These are phyloP conservation scores for Cystobasidiaceae sp. DNA, from an alignment of 1,284 basidiomycete species.

Conservation along the genomic window DNA sequence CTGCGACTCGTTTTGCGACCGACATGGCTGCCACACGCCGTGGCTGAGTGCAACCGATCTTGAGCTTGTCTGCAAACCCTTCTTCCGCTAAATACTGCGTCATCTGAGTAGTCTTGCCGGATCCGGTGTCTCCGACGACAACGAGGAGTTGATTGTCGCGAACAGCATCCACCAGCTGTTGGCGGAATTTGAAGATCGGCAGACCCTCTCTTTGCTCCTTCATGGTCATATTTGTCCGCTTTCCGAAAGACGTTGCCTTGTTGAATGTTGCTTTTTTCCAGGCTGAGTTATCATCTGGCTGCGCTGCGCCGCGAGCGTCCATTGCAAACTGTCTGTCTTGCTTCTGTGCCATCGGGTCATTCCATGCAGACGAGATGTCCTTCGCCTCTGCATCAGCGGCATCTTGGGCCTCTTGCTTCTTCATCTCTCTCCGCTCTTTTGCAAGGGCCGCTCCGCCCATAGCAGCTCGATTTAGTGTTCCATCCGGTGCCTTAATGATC, in stretches of 20 bases:
- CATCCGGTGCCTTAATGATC: slow-evolving; percentile 62
- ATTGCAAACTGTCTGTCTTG: slow-evolving; percentile 86
- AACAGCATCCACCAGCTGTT: slow-evolving; percentile 84
- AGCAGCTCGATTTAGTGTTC: slow-evolving; percentile 79
- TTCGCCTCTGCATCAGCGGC: slow-evolving; percentile 86
- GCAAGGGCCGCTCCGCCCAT: slow-evolving; percentile 86
- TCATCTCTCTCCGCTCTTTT: slow-evolving; percentile 88
- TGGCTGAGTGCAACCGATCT: slow-evolving; percentile 95
- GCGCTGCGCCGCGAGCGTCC: slow-evolving; percentile 75
- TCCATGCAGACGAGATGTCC: slow-evolving; percentile 91
- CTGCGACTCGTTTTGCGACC: slow-evolving; percentile 96
- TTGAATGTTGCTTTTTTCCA: slow-evolving; percentile 94
- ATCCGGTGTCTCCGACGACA: slow-evolving; percentile 92
- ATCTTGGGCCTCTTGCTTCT: slow-evolving; percentile 91
- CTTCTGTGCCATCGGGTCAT: slow-evolving; percentile 93
- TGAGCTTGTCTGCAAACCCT: slow-evolving; percentile 76
- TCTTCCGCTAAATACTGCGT: slow-evolving; percentile 80
- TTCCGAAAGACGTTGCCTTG: slow-evolving; percentile 93
- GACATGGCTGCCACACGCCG: slow-evolving; percentile 98
- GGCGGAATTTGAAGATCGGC: slow-evolving; percentile 94
- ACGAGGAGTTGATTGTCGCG: slow-evolving; percentile 88
- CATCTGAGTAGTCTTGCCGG: slow-evolving; percentile 92
- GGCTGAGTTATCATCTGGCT: slow-evolving; percentile 59
- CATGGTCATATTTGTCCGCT: slow-evolving; percentile 83
- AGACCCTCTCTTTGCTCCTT: slow-evolving; percentile 86